Evolutionary conservation across 305 asterid genomes (phyloP).

Genomic region (Striga hermonthica): DNA sequence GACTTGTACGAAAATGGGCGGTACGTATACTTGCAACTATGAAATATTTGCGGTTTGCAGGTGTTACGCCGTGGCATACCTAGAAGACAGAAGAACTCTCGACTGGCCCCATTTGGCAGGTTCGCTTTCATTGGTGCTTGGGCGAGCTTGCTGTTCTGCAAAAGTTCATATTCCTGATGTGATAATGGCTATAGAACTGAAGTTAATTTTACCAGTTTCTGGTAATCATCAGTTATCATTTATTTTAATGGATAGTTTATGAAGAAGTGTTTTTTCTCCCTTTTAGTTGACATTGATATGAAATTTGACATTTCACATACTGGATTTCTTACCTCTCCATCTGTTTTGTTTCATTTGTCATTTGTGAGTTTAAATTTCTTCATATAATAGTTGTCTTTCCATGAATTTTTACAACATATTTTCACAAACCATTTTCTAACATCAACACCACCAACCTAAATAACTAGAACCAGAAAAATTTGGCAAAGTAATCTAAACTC

Average conservation of each 20-base stretch:
- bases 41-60: constrained; percentile 41
- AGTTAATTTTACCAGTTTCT: constrained; percentile 3
- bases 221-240: background rate
- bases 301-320: background rate
- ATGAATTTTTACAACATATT: no score
- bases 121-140: constrained; percentile 83
- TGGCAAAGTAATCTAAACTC: no score
- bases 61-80: constrained; percentile 66
- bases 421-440: no score
- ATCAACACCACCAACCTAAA: no score
- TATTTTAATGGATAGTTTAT: background rate
- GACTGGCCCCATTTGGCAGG: constrained; percentile 74
- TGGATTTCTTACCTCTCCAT: background rate
- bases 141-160: constrained; percentile 71
- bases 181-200: constrained; percentile 5
- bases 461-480: no score
- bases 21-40: background rate
- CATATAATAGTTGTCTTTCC: no score
- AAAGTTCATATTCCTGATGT: constrained; percentile 13
- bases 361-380: no score
- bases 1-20: no score
- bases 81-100: constrained; percentile 64
- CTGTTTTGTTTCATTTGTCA: background rate
- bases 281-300: background rate
- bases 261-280: background rate